These are phyloP conservation scores for Penicillium antarcticum DNA, from an alignment of 495 filamentous ascomycete species.

Conservation along the genomic window DNA sequence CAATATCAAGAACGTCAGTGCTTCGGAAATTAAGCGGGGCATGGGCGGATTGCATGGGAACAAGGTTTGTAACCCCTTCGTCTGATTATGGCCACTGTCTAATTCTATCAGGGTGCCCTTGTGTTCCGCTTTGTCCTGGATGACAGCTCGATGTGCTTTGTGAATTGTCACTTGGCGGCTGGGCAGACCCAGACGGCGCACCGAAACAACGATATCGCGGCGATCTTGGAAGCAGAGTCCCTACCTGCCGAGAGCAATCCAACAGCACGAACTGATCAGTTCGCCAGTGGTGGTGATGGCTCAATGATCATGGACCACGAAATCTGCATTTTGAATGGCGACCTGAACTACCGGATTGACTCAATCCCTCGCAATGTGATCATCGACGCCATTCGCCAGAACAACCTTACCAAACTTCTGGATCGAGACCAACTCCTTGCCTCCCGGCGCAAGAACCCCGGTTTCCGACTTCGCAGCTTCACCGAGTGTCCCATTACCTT, in stretches of 20 bases:
- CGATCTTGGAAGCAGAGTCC: slow-evolving; percentile 75
- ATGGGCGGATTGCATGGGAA: slow-evolving; percentile 94
- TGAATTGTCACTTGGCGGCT: slow-evolving; percentile 96
- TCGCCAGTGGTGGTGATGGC: slow-evolving; percentile 86
- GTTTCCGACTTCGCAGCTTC: slow-evolving; percentile 82
- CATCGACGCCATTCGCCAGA: slow-evolving; percentile 72
- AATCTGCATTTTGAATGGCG: slow-evolving; percentile 91
- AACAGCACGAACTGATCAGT: slow-evolving; percentile 65
- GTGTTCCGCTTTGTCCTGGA: slow-evolving; percentile 86
- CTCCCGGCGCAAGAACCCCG: slow-evolving; percentile 79
- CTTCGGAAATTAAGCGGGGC: slow-evolving; percentile 86
- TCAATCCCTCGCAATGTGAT: slow-evolving; percentile 92
- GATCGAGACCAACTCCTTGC: slow-evolving; percentile 92
- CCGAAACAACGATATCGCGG: slow-evolving; percentile 89
- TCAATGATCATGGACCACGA: slow-evolving; percentile 97
- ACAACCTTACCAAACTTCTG: slow-evolving; percentile 84
- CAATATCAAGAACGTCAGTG: slow-evolving; percentile 71
- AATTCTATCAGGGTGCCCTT: slow-evolving; percentile 65
- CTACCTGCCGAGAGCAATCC: slow-evolving; percentile 65
- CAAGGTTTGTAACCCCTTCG: slow-evolving; percentile 54
- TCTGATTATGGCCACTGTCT: slow-evolving; percentile 2
- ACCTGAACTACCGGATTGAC: slow-evolving; percentile 98
- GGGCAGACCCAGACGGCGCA: slow-evolving; percentile 86
- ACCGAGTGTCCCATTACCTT: slow-evolving; percentile 84
- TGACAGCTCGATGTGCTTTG: slow-evolving; percentile 89